Evolutionary conservation across 176 grass and related monocot species (phyloP).

Genomic region (Carex scoparia): DNA sequence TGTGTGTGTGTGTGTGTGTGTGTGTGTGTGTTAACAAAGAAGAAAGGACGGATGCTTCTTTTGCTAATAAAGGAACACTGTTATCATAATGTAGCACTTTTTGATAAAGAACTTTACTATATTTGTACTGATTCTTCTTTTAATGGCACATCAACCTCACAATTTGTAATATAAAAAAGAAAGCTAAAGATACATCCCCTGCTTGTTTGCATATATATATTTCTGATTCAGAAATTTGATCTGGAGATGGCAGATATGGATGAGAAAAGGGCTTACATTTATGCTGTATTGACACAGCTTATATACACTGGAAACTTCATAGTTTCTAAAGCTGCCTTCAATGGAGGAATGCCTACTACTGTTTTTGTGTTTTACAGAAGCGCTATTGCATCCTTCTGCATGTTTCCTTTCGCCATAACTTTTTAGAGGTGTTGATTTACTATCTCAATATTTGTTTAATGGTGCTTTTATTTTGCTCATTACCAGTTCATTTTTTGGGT

Average conservation of each 20-base stretch:
- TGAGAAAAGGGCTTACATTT: background rate
- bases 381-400: background rate
- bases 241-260: background rate
- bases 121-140: too few species aligned
- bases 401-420: conserved; percentile 7
- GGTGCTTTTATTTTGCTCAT: conserved; percentile 3
- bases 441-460: background rate
- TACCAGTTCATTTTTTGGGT: background rate
- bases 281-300: background rate
- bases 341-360: conserved; percentile 20
- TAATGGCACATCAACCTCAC: too few species aligned
- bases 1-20: too few species aligned
- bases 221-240: background rate
- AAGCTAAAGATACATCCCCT: background rate
- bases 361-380: conserved; percentile 20
- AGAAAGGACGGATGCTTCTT: too few species aligned
- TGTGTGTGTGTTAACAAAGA: too few species aligned
- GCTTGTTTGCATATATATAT: background rate
- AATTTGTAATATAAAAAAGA: background rate
- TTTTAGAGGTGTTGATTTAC: background rate
- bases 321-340: conserved; percentile 19
- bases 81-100: too few species aligned
- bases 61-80: too few species aligned
- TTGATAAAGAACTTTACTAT: too few species aligned
- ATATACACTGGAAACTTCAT: conserved; percentile 2